Conservation (phyloP, 345 rosid species). For the Pistacia integerrima region DNA sequence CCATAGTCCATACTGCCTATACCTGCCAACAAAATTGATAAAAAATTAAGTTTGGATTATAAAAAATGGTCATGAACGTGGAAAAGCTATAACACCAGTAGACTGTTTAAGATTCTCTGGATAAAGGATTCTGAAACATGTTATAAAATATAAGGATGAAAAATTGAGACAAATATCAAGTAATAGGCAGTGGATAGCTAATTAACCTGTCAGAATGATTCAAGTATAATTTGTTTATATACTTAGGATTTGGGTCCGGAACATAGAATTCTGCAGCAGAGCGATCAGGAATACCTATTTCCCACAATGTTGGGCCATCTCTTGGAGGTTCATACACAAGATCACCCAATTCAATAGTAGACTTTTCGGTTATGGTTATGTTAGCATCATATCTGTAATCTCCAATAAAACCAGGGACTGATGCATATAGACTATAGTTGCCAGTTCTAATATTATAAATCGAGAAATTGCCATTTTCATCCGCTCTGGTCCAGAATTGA, state of each 20-base stretch:
- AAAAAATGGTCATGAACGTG: too few relatives aligned
- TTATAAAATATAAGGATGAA: too few relatives aligned
- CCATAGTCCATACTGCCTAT: conserved; percentile 94
- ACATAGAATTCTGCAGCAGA: conserved; percentile 82
- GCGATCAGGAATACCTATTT: conserved; percentile 88
- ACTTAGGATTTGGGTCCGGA: conserved; percentile 70
- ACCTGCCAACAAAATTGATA: conserved; percentile 34
- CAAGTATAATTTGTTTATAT: conserved; percentile 61
- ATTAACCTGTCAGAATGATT: conserved; percentile 60
- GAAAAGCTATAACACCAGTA: too few relatives aligned
- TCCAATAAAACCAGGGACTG: conserved; percentile 78
- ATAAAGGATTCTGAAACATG: too few relatives aligned
- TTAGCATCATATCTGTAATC: conserved; percentile 57
- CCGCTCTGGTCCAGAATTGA: conserved; percentile 82
- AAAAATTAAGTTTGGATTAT: too few relatives aligned
- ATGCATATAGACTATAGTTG: conserved; percentile 69
- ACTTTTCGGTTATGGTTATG: conserved; percentile 51
- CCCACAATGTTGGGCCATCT: conserved; percentile 87
- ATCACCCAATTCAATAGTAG: conserved; percentile 48
- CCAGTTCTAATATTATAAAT: conserved; percentile 53
- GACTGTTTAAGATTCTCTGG: too few relatives aligned
- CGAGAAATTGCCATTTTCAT: conserved; percentile 56
- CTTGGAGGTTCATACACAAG: conserved; percentile 81
- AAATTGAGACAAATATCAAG: too few relatives aligned
- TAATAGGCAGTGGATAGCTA: neutral